phyloP scores from a whole-genome alignment of 371 early-diverging fungal genomes.

The Zancudomyces culisetae region DNA sequence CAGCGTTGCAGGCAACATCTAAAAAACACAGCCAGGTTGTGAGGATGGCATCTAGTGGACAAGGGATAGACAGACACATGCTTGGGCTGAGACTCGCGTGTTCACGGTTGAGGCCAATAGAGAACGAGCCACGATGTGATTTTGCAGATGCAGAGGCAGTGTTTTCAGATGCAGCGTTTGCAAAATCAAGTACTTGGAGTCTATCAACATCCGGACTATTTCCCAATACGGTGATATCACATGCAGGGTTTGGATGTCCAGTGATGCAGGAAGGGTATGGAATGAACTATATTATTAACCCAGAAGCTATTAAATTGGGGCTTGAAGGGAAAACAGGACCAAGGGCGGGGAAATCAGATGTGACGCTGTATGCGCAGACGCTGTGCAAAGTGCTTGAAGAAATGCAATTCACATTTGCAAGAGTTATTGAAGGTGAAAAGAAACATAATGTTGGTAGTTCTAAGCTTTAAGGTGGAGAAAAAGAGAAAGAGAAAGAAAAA shows the following conservation, averaged over 20 bases:
- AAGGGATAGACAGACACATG: slow-evolving; percentile 69
- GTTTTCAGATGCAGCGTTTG: slow-evolving; percentile 52
- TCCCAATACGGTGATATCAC: slow-evolving; percentile 44
- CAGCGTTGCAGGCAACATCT: slow-evolving; percentile 38
- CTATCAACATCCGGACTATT: slow-evolving; percentile 61
- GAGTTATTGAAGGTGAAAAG: no score
- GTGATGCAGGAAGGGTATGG: slow-evolving; percentile 60
- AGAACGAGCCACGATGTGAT: slow-evolving; percentile 11
- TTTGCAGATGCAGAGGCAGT: slow-evolving; percentile 11
- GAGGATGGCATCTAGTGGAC: slow-evolving; percentile 40
- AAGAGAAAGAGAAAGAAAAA: no score
- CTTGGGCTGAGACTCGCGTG: slow-evolving; percentile 44
- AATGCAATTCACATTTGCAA: no score
- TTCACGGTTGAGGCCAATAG: slow-evolving; percentile 6
- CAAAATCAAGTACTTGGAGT: slow-evolving; percentile 40
- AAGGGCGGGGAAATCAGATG: slow-evolving; percentile 25
- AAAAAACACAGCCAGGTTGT: slow-evolving; percentile 43
- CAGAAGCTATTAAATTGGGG: slow-evolving; percentile 49
- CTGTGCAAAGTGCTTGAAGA: no score
- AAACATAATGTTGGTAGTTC: no score
- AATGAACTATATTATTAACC: slow-evolving; percentile 64
- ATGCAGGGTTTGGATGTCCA: slow-evolving; percentile 56
- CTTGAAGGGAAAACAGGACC: slow-evolving; percentile 49
- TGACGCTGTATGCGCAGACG: no score
- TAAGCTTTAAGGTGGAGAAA: no score